A percentile compares a stretch with the other conserved stretches of the same genome.
phyloP scores from a whole-genome alignment of 2,329 filamentous ascomycete species.

The Fusarium lyarnte region DNA sequence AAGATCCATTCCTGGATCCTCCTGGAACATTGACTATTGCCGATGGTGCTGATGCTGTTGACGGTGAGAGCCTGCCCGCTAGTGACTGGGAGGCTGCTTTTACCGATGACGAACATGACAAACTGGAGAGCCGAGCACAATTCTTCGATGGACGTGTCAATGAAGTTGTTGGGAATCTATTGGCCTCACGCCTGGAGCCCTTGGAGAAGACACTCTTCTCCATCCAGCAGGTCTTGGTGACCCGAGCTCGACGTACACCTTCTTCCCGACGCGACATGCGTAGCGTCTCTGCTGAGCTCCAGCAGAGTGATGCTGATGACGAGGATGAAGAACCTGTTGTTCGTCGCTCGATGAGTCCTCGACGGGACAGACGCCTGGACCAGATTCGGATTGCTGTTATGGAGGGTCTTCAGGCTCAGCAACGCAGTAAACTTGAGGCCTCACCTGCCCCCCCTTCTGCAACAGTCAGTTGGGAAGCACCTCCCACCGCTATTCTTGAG shows the following conservation, averaged over 20 bases:
- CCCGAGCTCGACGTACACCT: constrained; percentile 63
- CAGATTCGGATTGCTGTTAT: constrained; percentile 79
- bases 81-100: constrained; percentile 95
- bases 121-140: constrained; percentile 79
- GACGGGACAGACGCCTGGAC: constrained; percentile 80
- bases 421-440: constrained; percentile 52
- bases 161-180: constrained; percentile 79
- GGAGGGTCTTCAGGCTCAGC: constrained; percentile 75
- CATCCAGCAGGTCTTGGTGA: constrained; percentile 76
- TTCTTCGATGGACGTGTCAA: constrained; percentile 96
- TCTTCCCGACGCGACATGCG: constrained; percentile 68
- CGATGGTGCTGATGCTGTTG: constrained; percentile 59
- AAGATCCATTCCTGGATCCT: constrained; percentile 70
- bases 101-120: constrained; percentile 82
- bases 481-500: constrained; percentile 65
- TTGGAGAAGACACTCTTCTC: constrained; percentile 80
- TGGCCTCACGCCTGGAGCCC: constrained; percentile 81
- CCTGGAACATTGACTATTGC: constrained; percentile 58
- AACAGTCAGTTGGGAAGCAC: constrained; percentile 12
- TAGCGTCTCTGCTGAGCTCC: constrained; percentile 74
- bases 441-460: constrained; percentile 31
- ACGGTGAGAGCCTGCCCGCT: constrained; percentile 67
- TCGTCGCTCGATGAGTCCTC: constrained; percentile 79
- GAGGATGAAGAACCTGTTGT: constrained; percentile 80
- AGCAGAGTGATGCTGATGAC: constrained; percentile 92